Evolutionary conservation across 1,139 yeast genomes (phyloP), one percentile per base, ranked within the genome.

Genomic region (Diutina mesorugosa): DNA sequence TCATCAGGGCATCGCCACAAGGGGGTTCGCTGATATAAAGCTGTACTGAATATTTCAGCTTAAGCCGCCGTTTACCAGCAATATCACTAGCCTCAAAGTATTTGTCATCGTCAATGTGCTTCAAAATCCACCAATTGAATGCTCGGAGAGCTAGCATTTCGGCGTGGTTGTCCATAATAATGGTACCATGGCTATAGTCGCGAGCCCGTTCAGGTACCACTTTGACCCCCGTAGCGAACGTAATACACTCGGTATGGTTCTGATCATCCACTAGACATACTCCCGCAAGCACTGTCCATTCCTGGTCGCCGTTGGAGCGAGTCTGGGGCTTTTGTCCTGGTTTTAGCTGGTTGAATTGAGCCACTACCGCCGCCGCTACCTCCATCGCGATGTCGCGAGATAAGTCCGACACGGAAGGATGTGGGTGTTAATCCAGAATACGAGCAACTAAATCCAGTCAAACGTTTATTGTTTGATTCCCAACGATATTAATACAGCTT

Each of bases 91-190:
- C 50, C 14, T 48, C 51, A 32, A 50, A 50, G 28, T 32, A 50
- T 6, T 6, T 10, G 6, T 57, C 57, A 6, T 48, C 46, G 1
- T 55, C 59, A 3, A 62, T 47, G 41, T 60, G 60, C 10, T 69
- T 66, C 9, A 74, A 58, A 56, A 58, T 9, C 54, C 63, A 71
- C 67, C 71, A 64, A 63, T 90, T 90, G 65, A 91, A 83, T 1
- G 83, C 79, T 46, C 98, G 69, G 0, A 90, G 60, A 0, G 87
- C 79, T 26, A 93, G 69, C 1, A 90, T 78, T 65, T 91, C 99
- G 0, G 98, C 97, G 69, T 91, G 99, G 69, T 83, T 74, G 66
- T 91, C 98, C 65, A 91, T 97, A 0, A 91, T 73, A 9, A 89
- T 70, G 21, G 66, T 64, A 0, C 97, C 97, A 0, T 71, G 58